phyloP scores from a whole-genome alignment of 495 filamentous ascomycete species.

The Xylaria nigripes region DNA sequence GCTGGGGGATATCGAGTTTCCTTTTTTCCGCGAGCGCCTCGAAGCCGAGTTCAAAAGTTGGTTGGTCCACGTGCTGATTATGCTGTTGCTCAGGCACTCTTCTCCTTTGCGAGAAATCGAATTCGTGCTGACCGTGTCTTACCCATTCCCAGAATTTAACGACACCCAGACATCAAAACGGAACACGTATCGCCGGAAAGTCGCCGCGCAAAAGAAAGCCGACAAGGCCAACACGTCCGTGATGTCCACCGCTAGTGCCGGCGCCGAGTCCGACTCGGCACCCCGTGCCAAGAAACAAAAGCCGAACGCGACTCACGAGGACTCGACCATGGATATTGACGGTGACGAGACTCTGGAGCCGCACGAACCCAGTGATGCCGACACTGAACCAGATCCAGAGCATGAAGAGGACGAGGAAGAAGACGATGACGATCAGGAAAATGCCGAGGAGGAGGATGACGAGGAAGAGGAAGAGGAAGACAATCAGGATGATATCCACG shows the following conservation, averaged over 20 bases:
- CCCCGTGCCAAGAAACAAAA: conserved; percentile 35
- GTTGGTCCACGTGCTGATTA: conserved; percentile 13
- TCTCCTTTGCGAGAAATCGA: background rate
- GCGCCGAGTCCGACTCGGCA: conserved; percentile 7
- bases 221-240: conserved; percentile 27
- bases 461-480: conserved; percentile 38
- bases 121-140: background rate
- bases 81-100: background rate
- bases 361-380: conserved; percentile 38
- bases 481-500: conserved; percentile 33
- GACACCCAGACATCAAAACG: conserved; percentile 45
- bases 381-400: conserved; percentile 44
- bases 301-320: conserved; percentile 21
- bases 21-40: conserved; percentile 57
- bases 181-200: conserved; percentile 41
- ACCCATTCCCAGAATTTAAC: conserved; percentile 39
- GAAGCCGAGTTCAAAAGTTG: conserved; percentile 56
- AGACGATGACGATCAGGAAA: conserved; percentile 41
- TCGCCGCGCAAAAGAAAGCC: conserved; percentile 36
- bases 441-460: conserved; percentile 40
- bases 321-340: conserved; percentile 29
- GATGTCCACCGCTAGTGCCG: conserved; percentile 18
- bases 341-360: conserved; percentile 35
- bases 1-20: conserved; percentile 75
- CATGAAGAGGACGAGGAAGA: conserved; percentile 50